Percentiles rank a stretch among this genome's conserved stretches.
phyloP scores from a whole-genome alignment of 495 filamentous ascomycete genomes.

The Usnea hakonensis region DNA sequence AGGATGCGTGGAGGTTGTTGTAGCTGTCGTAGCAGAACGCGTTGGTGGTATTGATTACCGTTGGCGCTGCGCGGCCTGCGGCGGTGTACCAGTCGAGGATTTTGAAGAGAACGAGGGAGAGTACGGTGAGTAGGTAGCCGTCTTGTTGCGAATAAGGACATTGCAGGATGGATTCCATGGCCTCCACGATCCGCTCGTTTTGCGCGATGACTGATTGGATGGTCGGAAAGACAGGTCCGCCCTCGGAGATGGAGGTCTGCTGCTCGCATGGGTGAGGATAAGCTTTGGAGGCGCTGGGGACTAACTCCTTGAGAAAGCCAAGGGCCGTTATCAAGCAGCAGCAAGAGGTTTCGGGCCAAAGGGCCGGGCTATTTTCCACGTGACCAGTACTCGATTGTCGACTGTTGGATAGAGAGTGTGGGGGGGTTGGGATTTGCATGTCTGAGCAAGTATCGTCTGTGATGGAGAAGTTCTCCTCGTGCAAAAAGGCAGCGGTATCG shows the following conservation, averaged over 20 bases:
- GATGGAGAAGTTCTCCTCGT: background rate
- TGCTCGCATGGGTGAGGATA: background rate
- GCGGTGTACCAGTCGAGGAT: slow-evolving; percentile 26
- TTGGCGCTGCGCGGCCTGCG: slow-evolving; percentile 7
- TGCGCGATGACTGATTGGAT: slow-evolving; percentile 24
- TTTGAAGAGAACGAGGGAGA: slow-evolving; percentile 28
- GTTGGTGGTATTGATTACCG: background rate
- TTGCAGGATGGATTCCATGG: slow-evolving; percentile 22
- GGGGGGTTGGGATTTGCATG: background rate
- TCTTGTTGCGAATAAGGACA: slow-evolving; percentile 25
- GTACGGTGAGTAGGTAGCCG: slow-evolving; percentile 24
- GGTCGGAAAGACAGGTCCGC: slow-evolving; percentile 2
- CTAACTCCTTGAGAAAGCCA: slow-evolving; percentile 14
- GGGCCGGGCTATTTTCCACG: background rate
- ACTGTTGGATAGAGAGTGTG: background rate
- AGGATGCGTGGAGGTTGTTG: background rate
- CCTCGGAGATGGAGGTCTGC: background rate
- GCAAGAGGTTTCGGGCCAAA: background rate
- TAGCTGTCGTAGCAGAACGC: background rate
- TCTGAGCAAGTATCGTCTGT: background rate
- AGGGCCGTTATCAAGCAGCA: slow-evolving; percentile 10
- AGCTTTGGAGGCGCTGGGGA: slow-evolving; percentile 8
- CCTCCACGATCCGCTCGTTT: slow-evolving; percentile 25
- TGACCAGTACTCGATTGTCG: background rate
- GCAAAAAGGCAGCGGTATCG: background rate